phyloP scores from a whole-genome alignment of 2,329 filamentous ascomycete genomes.

The Emergomyces orientalis region DNA sequence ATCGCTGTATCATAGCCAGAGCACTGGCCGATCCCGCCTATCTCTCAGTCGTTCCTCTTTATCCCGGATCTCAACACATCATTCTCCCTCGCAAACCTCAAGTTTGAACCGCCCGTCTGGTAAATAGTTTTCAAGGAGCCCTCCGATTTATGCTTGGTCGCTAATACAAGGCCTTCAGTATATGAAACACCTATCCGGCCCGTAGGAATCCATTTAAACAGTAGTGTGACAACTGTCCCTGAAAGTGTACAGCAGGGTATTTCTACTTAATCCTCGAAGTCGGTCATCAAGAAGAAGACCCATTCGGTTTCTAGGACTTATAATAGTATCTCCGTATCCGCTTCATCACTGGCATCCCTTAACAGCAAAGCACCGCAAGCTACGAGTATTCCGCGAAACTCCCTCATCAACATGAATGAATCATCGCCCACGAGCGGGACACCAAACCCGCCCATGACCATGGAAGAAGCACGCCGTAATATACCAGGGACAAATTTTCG shows the following conservation, averaged over 20 bases:
- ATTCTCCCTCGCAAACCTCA: not conserved
- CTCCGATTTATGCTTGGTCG: not conserved
- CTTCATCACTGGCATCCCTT: not conserved
- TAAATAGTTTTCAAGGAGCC: not conserved
- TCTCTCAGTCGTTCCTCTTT: not conserved
- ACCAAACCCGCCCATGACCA: not conserved
- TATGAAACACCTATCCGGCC: not conserved
- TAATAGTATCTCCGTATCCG: not conserved
- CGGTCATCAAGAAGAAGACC: too few species aligned
- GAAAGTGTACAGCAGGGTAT: not conserved
- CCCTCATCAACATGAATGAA: constrained; percentile 3
- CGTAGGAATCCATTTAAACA: not conserved
- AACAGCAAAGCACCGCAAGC: not conserved
- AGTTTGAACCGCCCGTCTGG: not conserved
- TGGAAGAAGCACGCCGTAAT: constrained; percentile 20
- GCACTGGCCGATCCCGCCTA: not conserved
- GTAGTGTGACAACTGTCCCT: not conserved
- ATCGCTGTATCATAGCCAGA: constrained; percentile 5
- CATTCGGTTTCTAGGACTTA: not conserved
- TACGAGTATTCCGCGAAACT: not conserved
- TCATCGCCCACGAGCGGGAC: constrained; percentile 3
- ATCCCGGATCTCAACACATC: not conserved
- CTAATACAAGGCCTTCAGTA: not conserved
- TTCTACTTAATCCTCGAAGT: not conserved
- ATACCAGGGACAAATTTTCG: constrained; percentile 23